Conservation (phyloP, 2,329 filamentous ascomycete species). For the Chalaropsis ovoidea region DNA sequence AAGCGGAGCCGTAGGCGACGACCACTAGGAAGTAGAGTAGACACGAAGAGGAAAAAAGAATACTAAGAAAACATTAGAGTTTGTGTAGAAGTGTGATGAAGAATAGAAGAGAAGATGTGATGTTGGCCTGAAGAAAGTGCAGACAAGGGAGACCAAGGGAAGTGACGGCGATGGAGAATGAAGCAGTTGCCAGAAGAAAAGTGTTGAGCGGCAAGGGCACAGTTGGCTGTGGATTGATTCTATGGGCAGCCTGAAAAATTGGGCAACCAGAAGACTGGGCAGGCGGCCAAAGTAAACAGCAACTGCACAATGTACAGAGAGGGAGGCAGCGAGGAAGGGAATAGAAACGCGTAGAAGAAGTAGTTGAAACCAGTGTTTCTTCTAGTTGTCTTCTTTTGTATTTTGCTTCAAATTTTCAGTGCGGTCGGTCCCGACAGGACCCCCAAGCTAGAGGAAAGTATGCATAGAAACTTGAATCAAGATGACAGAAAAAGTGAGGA, state of each 20-base stretch:
- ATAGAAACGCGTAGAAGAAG: constrained; percentile 1
- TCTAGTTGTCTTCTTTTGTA: neutral
- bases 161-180: neutral
- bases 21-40: neutral
- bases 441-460: neutral
- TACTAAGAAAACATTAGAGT: neutral
- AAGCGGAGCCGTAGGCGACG: constrained; percentile 8
- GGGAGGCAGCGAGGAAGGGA: neutral
- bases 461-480: neutral
- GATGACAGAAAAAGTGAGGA: neutral
- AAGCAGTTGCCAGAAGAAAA: neutral
- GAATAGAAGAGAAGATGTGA: neutral
- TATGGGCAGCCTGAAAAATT: neutral
- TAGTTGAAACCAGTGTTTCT: constrained; percentile 10
- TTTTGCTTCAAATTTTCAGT: neutral
- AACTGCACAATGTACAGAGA: neutral
- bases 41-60: neutral
- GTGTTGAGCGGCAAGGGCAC: neutral
- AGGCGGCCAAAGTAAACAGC: constrained; percentile 6
- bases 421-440: too few relatives aligned
- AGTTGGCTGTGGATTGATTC: neutral
- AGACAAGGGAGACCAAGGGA: neutral
- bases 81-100: neutral
- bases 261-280: neutral
- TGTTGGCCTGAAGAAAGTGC: neutral